Percentiles rank a stretch among this genome's conserved stretches.
These are phyloP conservation scores for Solanum okadae DNA, from an alignment of 257 asterid species.

Conservation along the genomic window DNA sequence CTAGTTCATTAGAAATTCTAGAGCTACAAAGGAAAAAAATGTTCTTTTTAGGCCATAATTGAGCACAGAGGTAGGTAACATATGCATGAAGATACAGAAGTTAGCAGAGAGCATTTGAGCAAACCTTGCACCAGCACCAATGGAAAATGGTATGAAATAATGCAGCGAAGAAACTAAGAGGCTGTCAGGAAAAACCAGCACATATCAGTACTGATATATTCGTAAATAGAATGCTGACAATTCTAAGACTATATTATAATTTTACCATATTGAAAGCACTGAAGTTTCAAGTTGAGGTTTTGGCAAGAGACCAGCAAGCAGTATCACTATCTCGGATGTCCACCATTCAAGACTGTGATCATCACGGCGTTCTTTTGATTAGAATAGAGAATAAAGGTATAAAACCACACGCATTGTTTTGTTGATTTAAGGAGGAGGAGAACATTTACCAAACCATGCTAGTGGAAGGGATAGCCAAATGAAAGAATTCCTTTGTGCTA, in stretches of 20 bases:
- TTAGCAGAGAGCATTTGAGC: neutral
- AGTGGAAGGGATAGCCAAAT: constrained; percentile 27
- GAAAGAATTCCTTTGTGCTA: constrained; percentile 23
- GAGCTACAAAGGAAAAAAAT: constrained; percentile 1
- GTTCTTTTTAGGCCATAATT: neutral
- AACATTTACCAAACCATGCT: constrained; percentile 7
- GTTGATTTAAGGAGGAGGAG: constrained; percentile 14
- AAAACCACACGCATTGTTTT: neutral
- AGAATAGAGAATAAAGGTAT: neutral
- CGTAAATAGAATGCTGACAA: neutral
- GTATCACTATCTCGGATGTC: constrained; percentile 27
- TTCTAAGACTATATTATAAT: neutral
- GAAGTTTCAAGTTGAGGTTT: constrained; percentile 54
- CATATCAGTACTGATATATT: neutral
- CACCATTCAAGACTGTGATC: constrained; percentile 29
- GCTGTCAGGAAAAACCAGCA: constrained; percentile 11
- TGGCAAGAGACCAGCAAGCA: constrained; percentile 54
- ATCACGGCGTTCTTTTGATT: neutral
- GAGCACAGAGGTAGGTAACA: neutral
- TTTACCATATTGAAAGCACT: constrained; percentile 45
- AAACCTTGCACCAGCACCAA: constrained; percentile 60
- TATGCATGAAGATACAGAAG: neutral
- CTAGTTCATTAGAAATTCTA: constrained; percentile 15
- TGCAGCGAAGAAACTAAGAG: constrained; percentile 23
- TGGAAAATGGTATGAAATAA: constrained; percentile 40